These are phyloP conservation scores for Castanopsis chinensis DNA, from an alignment of 306 rosid genomes.

Conservation along the genomic window DNA sequence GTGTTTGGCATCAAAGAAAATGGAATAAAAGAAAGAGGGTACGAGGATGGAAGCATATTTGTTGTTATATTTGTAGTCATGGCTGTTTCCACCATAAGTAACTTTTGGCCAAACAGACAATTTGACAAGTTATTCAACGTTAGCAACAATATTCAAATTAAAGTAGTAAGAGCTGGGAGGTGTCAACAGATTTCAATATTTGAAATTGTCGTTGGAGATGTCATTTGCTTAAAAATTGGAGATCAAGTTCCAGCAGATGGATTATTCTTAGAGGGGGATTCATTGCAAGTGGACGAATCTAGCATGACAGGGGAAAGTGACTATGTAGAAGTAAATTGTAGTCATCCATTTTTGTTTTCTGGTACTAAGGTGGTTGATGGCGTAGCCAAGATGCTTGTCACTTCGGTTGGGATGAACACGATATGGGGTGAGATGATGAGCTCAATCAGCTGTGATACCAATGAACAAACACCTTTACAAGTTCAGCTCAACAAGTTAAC, in stretches of 20 bases:
- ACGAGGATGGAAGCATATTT: constrained; percentile 37
- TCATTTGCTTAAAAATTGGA: constrained; percentile 33
- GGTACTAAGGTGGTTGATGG: constrained; percentile 41
- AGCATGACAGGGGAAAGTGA: constrained; percentile 46
- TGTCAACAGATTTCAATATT: constrained; percentile 10
- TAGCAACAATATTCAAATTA: constrained; percentile 27
- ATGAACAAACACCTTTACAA: constrained; percentile 26
- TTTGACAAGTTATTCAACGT: constrained; percentile 29
- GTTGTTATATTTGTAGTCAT: constrained; percentile 33
- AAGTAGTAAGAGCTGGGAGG: constrained; percentile 26
- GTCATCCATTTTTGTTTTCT: constrained; percentile 32
- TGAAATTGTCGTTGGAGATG: constrained; percentile 44
- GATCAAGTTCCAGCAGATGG: constrained; percentile 51
- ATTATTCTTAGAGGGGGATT: constrained; percentile 30
- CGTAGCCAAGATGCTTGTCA: constrained; percentile 34
- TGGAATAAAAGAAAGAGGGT: constrained; percentile 40
- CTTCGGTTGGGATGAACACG: constrained; percentile 37
- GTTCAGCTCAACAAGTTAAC: constrained; percentile 24
- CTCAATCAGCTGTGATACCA: constrained; percentile 10
- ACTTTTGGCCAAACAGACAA: constrained; percentile 23
- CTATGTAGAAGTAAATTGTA: constrained; percentile 20
- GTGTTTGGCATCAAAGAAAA: constrained; percentile 34
- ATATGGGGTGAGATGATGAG: constrained; percentile 41
- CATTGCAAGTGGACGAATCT: constrained; percentile 29
- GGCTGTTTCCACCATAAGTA: constrained; percentile 22